Evolutionary conservation across 768 basidiomycete genomes (phyloP), one percentile per base, ranked within the genome.

Genomic region (Suillus brevipes): DNA sequence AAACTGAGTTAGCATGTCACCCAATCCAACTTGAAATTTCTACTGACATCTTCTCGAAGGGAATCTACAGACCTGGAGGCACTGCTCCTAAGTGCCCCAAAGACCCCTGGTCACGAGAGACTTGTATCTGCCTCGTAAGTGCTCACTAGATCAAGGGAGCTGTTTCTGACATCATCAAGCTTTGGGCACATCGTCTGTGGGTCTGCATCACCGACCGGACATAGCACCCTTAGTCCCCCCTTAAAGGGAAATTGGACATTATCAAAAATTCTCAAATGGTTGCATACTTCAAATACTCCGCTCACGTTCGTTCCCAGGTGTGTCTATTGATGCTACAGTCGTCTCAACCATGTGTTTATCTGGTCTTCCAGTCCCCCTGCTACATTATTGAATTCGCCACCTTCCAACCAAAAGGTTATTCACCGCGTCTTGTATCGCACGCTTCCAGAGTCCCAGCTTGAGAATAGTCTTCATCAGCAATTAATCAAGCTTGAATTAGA

Each of bases 141-240:
- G 62, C 14, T 57, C 14, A 49, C 38, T 59, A 59, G 38, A 49
- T 36, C 18, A 31, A 59, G 16, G 58, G 28, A 6, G 25, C 10
- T 20, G 3, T 43, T 42, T 67, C 47, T 70, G 23, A 63, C 64
- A 38, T 28, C 28, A 25, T 31, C 52, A 60, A 91, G 89, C 38
- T 72, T 86, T 42, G 90, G 90, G 0, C 88, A 91, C 70, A 62
- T 89, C 16, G 76, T 91, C n/a, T 74, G 88, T 61, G 76, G 78
- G 14, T 75, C 81, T 3, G 64, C 73, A 9, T 69, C 76, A n/a
- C 62, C 71, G 40, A 75, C 74, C 45, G 75, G 78, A 60, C 78
- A 73, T 42, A 67, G 74, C 14, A 12, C 31, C 25, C 58, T 59
- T 14, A 59, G 74, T 25, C 83, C 87, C 34, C 87, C 87, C 12